These are phyloP conservation scores for Eutrema salsugineum DNA, from an alignment of 441 rosid genomes.

Conservation along the genomic window DNA sequence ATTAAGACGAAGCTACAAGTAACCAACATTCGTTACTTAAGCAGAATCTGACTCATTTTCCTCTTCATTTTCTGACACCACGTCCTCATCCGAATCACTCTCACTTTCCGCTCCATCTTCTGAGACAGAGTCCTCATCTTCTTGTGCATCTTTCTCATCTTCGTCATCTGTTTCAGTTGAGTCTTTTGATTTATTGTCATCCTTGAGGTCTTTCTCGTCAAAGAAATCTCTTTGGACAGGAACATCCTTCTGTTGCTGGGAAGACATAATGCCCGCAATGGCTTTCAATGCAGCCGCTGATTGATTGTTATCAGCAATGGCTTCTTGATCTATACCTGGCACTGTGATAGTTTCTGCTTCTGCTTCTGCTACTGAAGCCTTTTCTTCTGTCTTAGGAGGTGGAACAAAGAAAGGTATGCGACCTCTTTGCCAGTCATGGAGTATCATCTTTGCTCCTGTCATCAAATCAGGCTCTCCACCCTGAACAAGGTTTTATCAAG, in stretches of 20 bases:
- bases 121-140: constrained; percentile 15
- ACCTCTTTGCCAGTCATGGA: constrained; percentile 99
- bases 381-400: constrained; percentile 51
- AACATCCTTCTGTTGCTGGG: constrained; percentile 74
- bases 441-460: constrained; percentile 93
- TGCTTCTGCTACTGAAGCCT: not conserved
- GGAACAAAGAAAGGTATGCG: constrained; percentile 85
- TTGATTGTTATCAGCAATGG: constrained; percentile 42
- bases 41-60: not conserved
- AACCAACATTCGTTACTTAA: not conserved
- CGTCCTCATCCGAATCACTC: constrained; percentile 4
- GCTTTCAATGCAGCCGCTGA: constrained; percentile 74
- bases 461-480: constrained; percentile 90
- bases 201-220: constrained; percentile 57
- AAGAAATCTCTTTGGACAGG: constrained; percentile 84
- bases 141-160: constrained; percentile 14
- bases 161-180: constrained; percentile 13
- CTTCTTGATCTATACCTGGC: constrained; percentile 42
- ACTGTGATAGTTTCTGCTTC: constrained; percentile 30
- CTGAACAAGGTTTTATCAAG: constrained; percentile 31
- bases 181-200: constrained; percentile 27
- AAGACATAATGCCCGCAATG: constrained; percentile 68
- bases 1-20: not conserved
- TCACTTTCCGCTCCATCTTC: constrained; percentile 25
- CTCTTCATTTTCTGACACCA: constrained; percentile 9